Evolutionary conservation across 768 basidiomycete genomes (phyloP).

Genomic region (Termitomyces sp.): DNA sequence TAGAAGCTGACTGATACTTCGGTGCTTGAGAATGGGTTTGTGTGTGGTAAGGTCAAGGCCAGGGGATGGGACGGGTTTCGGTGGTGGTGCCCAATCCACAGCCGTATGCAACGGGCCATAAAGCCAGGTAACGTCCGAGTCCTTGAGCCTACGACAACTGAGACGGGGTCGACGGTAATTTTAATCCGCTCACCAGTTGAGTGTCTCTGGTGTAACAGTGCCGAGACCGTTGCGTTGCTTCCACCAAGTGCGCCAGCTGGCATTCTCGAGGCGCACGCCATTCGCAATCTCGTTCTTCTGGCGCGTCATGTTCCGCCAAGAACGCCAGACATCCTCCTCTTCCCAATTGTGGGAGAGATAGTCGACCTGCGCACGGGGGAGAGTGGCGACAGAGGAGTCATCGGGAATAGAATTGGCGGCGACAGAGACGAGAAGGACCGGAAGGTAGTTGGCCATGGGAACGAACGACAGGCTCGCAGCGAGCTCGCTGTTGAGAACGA

Average conservation of each 20-base stretch:
- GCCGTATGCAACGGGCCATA: constrained; percentile 96
- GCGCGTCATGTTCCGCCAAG: constrained; percentile 97
- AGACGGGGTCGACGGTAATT: constrained; percentile 1
- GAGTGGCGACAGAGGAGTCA: constrained; percentile 76
- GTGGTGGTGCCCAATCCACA: constrained; percentile 59
- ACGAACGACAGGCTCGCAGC: constrained; percentile 7
- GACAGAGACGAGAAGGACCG: constrained; percentile 63
- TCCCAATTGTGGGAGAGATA: constrained; percentile 97
- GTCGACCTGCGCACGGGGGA: constrained; percentile 92
- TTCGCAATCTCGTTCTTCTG: constrained; percentile 99
- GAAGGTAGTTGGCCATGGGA: constrained; percentile 62
- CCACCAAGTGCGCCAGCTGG: constrained; percentile 99
- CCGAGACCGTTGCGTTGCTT: constrained; percentile 96
- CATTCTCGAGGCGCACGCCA: constrained; percentile 92
- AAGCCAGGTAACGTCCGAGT: constrained; percentile 98
- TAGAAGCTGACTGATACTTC: constrained; percentile 87
- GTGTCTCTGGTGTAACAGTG: constrained; percentile 93
- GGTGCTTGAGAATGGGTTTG: constrained; percentile 96
- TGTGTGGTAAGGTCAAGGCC: constrained; percentile 42
- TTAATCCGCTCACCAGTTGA: constrained; percentile 78
- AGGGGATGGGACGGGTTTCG: constrained; percentile 37
- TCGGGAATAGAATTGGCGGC: constrained; percentile 56
- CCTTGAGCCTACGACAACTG: constrained; percentile 74
- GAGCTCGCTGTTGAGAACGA: constrained; percentile 10
- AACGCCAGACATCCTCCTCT: constrained; percentile 97